phyloP scores from a whole-genome alignment of 202 grass and related monocot species.

The Digitaria exilis region DNA sequence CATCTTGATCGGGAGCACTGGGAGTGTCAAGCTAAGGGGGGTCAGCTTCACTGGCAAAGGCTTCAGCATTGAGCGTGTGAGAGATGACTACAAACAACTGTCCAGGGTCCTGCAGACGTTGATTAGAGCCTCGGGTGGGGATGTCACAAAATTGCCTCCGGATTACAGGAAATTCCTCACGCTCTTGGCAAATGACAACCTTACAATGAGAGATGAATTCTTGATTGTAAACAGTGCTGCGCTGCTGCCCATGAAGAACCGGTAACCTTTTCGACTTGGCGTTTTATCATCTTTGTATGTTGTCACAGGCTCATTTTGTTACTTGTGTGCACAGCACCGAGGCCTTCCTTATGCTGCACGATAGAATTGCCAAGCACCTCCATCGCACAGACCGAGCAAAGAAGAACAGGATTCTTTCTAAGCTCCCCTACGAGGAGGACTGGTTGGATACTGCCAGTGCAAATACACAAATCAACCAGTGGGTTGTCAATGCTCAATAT shows the following conservation, averaged over 20 bases:
- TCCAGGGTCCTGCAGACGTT: neutral
- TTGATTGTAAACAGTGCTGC: slow-evolving; percentile 17
- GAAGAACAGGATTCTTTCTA: slow-evolving; percentile 2
- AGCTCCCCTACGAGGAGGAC: slow-evolving; percentile 10
- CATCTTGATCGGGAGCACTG: neutral
- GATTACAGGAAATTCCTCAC: neutral
- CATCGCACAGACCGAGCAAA: neutral
- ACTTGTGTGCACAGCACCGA: neutral
- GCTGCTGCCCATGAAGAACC: slow-evolving; percentile 28
- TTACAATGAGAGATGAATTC: slow-evolving; percentile 14
- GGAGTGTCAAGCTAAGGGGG: neutral
- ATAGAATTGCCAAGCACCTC: neutral
- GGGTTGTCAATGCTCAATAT: neutral
- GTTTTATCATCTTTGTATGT: neutral
- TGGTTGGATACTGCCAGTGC: slow-evolving; percentile 26
- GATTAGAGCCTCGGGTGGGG: neutral
- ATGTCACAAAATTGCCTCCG: neutral
- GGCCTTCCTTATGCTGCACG: slow-evolving; percentile 26
- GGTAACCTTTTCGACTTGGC: neutral
- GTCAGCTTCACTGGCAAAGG: neutral
- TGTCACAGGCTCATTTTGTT: neutral
- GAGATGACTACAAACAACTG: neutral
- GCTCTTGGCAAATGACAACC: neutral
- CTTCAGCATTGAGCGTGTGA: neutral
- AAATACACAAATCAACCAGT: slow-evolving; percentile 6